Percentiles rank a stretch among this genome's conserved stretches.
Evolutionary conservation across 352 stramenopile genomes (phyloP).

Genomic region (Phytophthora pinifolia): DNA sequence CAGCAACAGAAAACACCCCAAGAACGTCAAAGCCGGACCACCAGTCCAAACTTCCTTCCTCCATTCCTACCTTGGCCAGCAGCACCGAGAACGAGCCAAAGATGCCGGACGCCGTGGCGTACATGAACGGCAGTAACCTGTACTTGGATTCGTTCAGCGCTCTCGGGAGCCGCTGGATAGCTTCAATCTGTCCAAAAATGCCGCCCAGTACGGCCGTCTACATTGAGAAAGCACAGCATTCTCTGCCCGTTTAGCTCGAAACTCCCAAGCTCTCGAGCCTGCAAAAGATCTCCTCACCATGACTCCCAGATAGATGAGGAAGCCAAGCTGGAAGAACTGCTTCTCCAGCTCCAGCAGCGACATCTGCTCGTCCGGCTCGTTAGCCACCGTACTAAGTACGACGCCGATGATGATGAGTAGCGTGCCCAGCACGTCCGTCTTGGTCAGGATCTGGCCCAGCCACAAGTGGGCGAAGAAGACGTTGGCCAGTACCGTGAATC

Average conservation of each 20-base stretch:
- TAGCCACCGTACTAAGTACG: constrained; percentile 79
- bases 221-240: constrained; percentile 1
- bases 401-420: constrained; percentile 82
- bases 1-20: constrained; percentile 17
- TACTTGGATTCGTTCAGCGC: constrained; percentile 62
- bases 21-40: constrained; percentile 24
- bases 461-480: constrained; percentile 88
- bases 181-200: constrained; percentile 78
- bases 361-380: constrained; percentile 81
- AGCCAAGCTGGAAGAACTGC: constrained; percentile 77
- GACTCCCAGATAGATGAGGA: constrained; percentile 75
- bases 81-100: constrained; percentile 85
- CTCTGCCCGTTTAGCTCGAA: constrained; percentile 10
- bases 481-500: constrained; percentile 88
- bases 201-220: constrained; percentile 58
- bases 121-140: constrained; percentile 73
- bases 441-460: constrained; percentile 76
- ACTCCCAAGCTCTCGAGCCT: constrained; percentile 1
- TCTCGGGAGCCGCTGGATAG: constrained; percentile 52
- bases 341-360: constrained; percentile 73
- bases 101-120: constrained; percentile 79
- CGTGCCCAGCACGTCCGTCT: constrained; percentile 69
- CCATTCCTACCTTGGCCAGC: constrained; percentile 68
- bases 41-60: neutral
- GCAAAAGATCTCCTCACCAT: constrained; percentile 45